phyloP scores from a whole-genome alignment of 352 stramenopile species.

The Phytophthora meadii region DNA sequence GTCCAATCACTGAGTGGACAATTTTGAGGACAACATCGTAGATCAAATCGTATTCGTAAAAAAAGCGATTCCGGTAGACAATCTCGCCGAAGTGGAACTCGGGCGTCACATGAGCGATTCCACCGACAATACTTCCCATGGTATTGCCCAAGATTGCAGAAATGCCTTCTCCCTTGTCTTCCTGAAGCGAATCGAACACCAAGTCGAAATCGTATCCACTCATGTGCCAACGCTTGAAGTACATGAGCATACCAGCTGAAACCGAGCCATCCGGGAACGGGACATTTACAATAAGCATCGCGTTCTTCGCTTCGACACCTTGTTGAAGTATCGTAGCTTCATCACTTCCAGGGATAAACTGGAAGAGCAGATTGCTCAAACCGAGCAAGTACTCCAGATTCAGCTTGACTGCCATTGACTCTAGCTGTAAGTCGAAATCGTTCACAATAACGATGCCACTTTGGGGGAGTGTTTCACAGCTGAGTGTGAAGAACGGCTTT shows the following conservation, averaged over 20 bases:
- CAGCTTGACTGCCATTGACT: slow-evolving; percentile 78
- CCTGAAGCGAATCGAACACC: slow-evolving; percentile 85
- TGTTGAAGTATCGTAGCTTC: slow-evolving; percentile 68
- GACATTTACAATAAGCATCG: slow-evolving; percentile 59
- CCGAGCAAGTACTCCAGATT: slow-evolving; percentile 85
- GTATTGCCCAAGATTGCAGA: slow-evolving; percentile 82
- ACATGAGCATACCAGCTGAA: slow-evolving; percentile 72
- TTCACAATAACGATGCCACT: slow-evolving; percentile 80
- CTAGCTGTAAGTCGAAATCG: slow-evolving; percentile 76
- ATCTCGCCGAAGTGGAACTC: slow-evolving; percentile 84
- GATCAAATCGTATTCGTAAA: slow-evolving; percentile 87
- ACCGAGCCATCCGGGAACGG: slow-evolving; percentile 54
- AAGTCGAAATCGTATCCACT: slow-evolving; percentile 76
- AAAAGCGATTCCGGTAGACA: slow-evolving; percentile 79
- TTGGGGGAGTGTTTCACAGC: slow-evolving; percentile 68
- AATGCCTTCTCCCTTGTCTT: slow-evolving; percentile 82
- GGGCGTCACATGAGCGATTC: slow-evolving; percentile 86
- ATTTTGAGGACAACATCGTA: slow-evolving; percentile 79
- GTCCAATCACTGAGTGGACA: slow-evolving; percentile 73
- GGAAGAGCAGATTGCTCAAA: slow-evolving; percentile 72
- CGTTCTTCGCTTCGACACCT: slow-evolving; percentile 69
- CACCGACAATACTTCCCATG: slow-evolving; percentile 86
- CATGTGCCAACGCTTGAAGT: slow-evolving; percentile 85
- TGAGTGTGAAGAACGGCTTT: slow-evolving; percentile 72
- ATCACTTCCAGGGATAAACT: slow-evolving; percentile 77